phyloP scores from a whole-genome alignment of 2,329 filamentous ascomycete genomes.

The Clonostachys byssicola region DNA sequence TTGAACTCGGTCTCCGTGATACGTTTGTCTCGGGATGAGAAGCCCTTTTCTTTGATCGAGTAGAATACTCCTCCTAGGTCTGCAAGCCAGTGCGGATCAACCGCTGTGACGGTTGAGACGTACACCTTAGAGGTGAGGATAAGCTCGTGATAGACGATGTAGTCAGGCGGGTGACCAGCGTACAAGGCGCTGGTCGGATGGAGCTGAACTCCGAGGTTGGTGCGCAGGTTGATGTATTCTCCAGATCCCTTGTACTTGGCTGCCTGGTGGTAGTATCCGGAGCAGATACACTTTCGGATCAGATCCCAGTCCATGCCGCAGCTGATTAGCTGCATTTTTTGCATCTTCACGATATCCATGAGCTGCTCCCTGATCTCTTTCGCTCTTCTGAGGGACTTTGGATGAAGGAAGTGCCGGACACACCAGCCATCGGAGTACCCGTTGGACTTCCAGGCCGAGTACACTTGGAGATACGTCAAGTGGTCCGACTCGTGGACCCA shows the following conservation, averaged over 20 bases:
- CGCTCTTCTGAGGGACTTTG: conserved; percentile 87
- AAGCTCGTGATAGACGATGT: conserved; percentile 96
- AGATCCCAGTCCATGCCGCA: conserved; percentile 98
- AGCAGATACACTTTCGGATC: conserved; percentile 94
- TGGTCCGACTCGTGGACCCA: conserved; percentile 98
- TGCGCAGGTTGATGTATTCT: conserved; percentile 95
- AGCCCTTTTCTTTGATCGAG: conserved; percentile 95
- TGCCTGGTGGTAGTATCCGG: conserved; percentile 96
- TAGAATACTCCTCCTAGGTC: conserved; percentile 97
- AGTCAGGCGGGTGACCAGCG: conserved; percentile 92
- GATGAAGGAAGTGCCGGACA: conserved; percentile 85
- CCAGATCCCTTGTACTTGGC: conserved; percentile 94
- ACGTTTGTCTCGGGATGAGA: conserved; percentile 79
- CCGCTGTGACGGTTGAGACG: conserved; percentile 93
- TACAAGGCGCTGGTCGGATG: conserved; percentile 94
- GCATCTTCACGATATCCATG: conserved; percentile 87
- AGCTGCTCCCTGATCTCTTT: conserved; percentile 95
- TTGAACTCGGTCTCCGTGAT: conserved; percentile 92
- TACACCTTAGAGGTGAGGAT: conserved; percentile 97
- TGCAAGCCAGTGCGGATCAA: conserved; percentile 95
- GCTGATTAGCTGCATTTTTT: conserved; percentile 82
- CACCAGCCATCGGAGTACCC: conserved; percentile 91
- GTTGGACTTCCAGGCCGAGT: conserved; percentile 91
- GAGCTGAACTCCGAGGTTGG: conserved; percentile 87
- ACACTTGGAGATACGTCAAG: conserved; percentile 91